Evolutionary conservation across 768 basidiomycete genomes (phyloP), one percentile per base, ranked within the genome.

Genomic region (Leccinum sublutescens): DNA sequence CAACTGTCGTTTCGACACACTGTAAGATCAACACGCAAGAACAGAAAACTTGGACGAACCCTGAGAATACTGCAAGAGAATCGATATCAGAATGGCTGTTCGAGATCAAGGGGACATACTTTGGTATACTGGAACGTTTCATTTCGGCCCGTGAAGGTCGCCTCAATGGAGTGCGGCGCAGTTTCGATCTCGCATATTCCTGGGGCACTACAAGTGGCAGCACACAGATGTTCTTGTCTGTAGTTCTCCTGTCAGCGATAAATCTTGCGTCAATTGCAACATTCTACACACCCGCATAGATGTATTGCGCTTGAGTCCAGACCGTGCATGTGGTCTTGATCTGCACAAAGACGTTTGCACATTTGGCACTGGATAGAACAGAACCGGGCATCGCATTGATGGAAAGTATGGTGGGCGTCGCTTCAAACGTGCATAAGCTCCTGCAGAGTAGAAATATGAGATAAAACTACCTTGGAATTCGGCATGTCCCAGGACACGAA

Each of bases 71-170:
- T 33, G 31, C 31, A 33, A 33, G 31, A 33, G 31, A 33, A 11
- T 33, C 31, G 0, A 64, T 73, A 1, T 31, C 27, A 25, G 38
- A 50, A 15, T 5, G 1, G 2, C 19, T 5, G 2, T 12, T 7
- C 7, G n/a, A 17, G n/a, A 52, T 6, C 10, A 2, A 19, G 25
- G 29, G 34, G 56, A 33, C 66, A 27, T 53, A 83, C 86, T 77
- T 86, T 87, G 0, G 86, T 87, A 53, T 84, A 87, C 64, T 83
- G 80, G 63, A 86, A 87, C 1, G 80, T 84, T 59, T 85, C 82
- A 52, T n/a, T n/a, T n/a, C n/a, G n/a, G n/a, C n/a, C n/a, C n/a
- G n/a, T n/a, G n/a, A n/a, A n/a, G n/a, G n/a, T n/a, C n/a, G n/a
- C n/a, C n/a, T n/a, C n/a, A n/a, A n/a, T n/a, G n/a, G n/a, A n/a